Conservation (phyloP, 495 filamentous ascomycete species). For the Cercophora scortea region DNA sequence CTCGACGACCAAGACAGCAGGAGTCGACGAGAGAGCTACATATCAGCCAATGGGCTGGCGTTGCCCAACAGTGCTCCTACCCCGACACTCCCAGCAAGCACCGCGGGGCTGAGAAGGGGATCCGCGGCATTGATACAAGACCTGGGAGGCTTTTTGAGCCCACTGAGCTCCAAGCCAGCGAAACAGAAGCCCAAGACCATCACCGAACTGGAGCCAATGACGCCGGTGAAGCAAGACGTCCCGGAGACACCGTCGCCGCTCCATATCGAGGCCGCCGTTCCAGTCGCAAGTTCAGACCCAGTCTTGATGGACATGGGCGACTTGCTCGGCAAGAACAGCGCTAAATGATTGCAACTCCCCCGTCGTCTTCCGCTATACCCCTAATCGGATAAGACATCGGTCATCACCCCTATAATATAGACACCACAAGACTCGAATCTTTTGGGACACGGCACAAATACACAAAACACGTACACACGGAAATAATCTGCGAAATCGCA, state of each 20-base stretch:
- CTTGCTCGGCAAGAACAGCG: slow-evolving; percentile 22
- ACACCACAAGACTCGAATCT: too few species aligned
- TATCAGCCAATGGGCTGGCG: slow-evolving; percentile 21
- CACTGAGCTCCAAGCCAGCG: slow-evolving; percentile 15
- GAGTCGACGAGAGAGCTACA: slow-evolving; percentile 25
- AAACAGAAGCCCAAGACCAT: slow-evolving; percentile 12
- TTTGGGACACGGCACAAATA: too few species aligned
- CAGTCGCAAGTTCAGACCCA: slow-evolving; percentile 11
- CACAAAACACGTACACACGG: neutral
- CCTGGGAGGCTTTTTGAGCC: slow-evolving; percentile 44
- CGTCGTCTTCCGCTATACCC: too few species aligned
- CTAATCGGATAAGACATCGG: too few species aligned
- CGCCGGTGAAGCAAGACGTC: slow-evolving; percentile 20
- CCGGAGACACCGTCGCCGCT: slow-evolving; percentile 9
- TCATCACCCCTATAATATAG: too few species aligned
- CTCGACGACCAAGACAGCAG: slow-evolving; percentile 34
- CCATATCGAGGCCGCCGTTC: neutral
- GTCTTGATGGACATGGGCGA: slow-evolving; percentile 51
- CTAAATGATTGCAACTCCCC: too few species aligned
- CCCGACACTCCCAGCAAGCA: slow-evolving; percentile 24
- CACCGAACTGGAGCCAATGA: slow-evolving; percentile 28
- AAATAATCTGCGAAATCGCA: neutral
- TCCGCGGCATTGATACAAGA: slow-evolving; percentile 52
- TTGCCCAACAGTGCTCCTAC: slow-evolving; percentile 21
- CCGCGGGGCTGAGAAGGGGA: slow-evolving; percentile 31